Evolutionary conservation across 352 stramenopile genomes (phyloP), one percentile per base, ranked within the genome.

Genomic region (Pythium guiyangense): DNA sequence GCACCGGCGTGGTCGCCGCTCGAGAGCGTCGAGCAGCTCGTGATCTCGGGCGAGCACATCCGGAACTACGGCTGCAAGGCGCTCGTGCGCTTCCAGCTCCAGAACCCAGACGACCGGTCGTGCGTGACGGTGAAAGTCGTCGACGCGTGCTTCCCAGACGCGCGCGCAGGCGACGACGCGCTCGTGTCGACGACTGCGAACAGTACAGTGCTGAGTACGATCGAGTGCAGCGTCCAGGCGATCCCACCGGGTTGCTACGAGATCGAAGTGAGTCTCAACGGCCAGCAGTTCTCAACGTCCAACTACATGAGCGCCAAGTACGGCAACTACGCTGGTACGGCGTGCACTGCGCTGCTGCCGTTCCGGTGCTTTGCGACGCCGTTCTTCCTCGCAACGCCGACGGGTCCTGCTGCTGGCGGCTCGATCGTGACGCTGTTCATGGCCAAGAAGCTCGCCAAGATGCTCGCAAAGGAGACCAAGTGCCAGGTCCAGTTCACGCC

Each of bases 231-330:
- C 72, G 71, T 27, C 35, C 60, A 6, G 78, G 79, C 53, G 55
- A 70, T 52, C 1, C 44, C 58, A 27, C 52, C 78, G 1, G 72
- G 76, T 0, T 88, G 71, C 37, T 90, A 84, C 55, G 78, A 87
- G 49, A 57, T 88, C 4, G 75, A 88, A 37, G 51, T 88, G 12
- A 90, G 76, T 64, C 59, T 90, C 3, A 90, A 90, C 50, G 68
- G 71, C 0, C 77, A 90, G 47, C 80, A 88, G 37, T 90, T 85
- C 27, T 79, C 76, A 0, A 57, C 43, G 3, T 84, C 74, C 15
- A 74, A 70, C 17, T 90, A 78, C 49, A 81, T 88, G 68, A 67
- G 60, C 18, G 81, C 79, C 49, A 70, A 58, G 22, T 84, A 74
- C 52, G 80, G 65, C 12, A 90, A 88, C 52, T 85, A 88, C 44